Percentiles rank a stretch among this genome's conserved stretches.
Evolutionary conservation across 164 flowering plant species (phyloP).

Genomic region (Vitis labrusca): DNA sequence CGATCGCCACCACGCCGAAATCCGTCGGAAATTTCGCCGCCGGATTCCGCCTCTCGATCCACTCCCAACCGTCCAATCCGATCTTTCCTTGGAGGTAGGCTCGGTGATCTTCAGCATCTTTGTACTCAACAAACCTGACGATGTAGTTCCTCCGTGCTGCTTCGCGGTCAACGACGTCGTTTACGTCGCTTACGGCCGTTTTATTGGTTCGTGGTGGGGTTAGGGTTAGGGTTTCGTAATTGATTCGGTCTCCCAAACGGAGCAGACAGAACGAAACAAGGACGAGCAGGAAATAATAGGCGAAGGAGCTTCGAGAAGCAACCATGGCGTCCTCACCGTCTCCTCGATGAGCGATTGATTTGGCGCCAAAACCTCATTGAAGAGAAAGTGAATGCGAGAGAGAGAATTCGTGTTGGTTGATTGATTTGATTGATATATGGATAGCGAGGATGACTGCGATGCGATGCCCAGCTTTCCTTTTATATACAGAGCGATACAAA

Average conservation of each 20-base stretch:
- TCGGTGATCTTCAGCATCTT: conserved; percentile 48
- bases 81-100: conserved; percentile 47
- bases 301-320: conserved; percentile 13
- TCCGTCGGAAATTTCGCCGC: conserved; percentile 83
- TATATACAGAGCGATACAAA: too few species aligned
- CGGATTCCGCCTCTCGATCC: conserved; percentile 83
- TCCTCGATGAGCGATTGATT: background rate
- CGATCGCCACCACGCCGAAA: conserved; percentile 72
- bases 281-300: conserved; percentile 28
- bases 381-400: conserved; percentile 11
- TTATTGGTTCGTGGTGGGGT: background rate
- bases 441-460: too few species aligned
- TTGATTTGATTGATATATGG: too few species aligned
- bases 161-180: background rate
- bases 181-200: background rate
- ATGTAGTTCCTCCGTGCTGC: conserved; percentile 47
- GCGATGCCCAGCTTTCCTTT: too few species aligned
- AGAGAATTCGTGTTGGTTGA: too few species aligned
- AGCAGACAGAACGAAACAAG: conserved; percentile 36
- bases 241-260: conserved; percentile 10
- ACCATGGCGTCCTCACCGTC: conserved; percentile 8
- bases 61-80: conserved; percentile 59
- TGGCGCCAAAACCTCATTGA: conserved; percentile 32
- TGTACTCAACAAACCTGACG: conserved; percentile 72
- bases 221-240: background rate